Evolutionary conservation across 768 basidiomycete species (phyloP), one percentile per base, ranked within the genome.

Genomic region (Rhodotorula babjevae): DNA sequence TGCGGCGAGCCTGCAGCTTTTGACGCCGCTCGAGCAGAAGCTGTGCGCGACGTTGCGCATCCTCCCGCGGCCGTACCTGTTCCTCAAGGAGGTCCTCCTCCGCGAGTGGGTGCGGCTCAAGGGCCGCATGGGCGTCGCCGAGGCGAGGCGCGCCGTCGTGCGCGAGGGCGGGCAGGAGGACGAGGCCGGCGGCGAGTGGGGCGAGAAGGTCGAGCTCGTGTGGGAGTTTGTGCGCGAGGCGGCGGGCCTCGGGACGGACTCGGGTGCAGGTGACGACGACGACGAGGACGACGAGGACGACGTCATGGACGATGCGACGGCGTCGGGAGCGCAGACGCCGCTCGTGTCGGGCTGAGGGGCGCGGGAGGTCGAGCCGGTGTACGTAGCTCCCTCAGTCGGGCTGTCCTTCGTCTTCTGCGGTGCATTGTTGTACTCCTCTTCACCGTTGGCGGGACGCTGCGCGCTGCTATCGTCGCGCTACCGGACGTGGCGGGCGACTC

Each of bases 1-100:
- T 79, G 89, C 91, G 74, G 89, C 90, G 0, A 91, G 90, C 1
- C 83, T 98, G 11, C 91, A 97, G 78, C 86, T 99, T 16, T 89
- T 99, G 76, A 90, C 92, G 2, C 85, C 88, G 19, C 88, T 87
- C 42, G 95, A 99, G 82, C 92, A 93, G 80, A 83, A 85, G 0
- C 87, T 98, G 31, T 97, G 96, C 80, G 90, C 92, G 5, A 85
- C 87, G 67, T 85, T 98, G 44, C 89, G 93, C 12, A 93, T 99
- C 69, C 85, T 96, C 29, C 95, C 96, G 1, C 92, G 92, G 79
- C 93, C 96, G 1, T 99, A 96, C 80, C 87, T 99, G 63, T 87
- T 90, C 71, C 91, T 98, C 82, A 99, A 99, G 80, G 93, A 96
- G 81, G 92, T 90, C 10, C 86, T 96, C 55, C 88, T 99, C 44